Base-by-base conservation (phyloP, 2,329 filamentous ascomycete species). In the Dactylonectria estremocensis region DNA sequence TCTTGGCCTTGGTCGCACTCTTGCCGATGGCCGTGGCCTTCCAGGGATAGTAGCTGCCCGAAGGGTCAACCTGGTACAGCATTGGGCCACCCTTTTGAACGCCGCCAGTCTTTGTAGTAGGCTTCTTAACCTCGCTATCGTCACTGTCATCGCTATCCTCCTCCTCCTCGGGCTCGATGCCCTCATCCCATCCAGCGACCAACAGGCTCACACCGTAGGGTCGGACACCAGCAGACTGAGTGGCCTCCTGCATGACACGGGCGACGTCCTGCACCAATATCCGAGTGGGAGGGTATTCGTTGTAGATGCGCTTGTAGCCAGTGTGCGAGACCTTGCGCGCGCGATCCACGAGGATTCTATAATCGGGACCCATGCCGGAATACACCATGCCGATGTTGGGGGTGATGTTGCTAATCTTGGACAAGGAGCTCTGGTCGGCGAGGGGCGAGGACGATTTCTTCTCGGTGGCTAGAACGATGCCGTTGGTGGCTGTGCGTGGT, bases 381-480 rank as follows among this genome's bases (percentile, higher is more conserved):
- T 99, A 99, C 78, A 99, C 96, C 94, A 98, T 98, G 82, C 96
- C 96, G 83, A 99, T 98, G 88, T 99, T 96, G 78, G 96, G 96
- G 54, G 96, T 99, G 86, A 99, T 95, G 81, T 97, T 91, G 82
- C 94, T 97, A 86, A 99, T 94, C 88, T 99, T 99, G 78, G 95
- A 96, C 73, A 97, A 91, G 46, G 96, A 98, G 77, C 93, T 90
- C 77, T 96, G 92, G 81, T 99, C 96, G 87, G 97, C 95, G 78
- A 99, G 93, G 60, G 96, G 95, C 56, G 96, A 98, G 43, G 95
- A 98, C 50, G 95, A 98, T 86, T 99, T 99, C 91, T 99, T 99
- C 86, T 99, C 96, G 72, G 96, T 99, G 71, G 96, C 96, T 73
- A 99, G 93, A 73, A 99, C 96, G 81, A 99, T 97, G 77, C 96